phyloP scores from a whole-genome alignment of 352 stramenopile species.

The Phytophthora quininea region DNA sequence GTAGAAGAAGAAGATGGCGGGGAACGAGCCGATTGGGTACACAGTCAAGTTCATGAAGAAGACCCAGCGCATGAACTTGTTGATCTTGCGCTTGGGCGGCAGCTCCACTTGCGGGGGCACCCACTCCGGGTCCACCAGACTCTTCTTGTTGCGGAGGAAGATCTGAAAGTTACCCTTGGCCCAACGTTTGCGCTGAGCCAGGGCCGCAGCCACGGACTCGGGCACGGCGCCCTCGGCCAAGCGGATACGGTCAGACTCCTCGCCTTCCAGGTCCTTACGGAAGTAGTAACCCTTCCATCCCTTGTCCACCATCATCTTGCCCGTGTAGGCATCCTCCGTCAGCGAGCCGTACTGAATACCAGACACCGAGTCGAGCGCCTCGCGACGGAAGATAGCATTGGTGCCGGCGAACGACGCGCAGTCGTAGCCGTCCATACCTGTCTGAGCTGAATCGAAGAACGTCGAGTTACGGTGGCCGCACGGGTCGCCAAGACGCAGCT shows the following conservation, averaged over 20 bases:
- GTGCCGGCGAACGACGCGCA: slow-evolving; percentile 77
- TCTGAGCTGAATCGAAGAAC: slow-evolving; percentile 76
- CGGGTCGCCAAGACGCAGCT: slow-evolving; percentile 65
- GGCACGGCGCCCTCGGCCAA: slow-evolving; percentile 68
- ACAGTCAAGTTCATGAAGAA: slow-evolving; percentile 86
- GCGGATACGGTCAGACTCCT: slow-evolving; percentile 71
- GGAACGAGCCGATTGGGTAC: slow-evolving; percentile 78
- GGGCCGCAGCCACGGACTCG: slow-evolving; percentile 62
- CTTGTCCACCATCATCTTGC: slow-evolving; percentile 85
- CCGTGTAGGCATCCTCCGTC: slow-evolving; percentile 79
- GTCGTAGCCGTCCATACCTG: slow-evolving; percentile 78
- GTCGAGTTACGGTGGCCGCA: slow-evolving; percentile 75
- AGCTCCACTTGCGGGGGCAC: slow-evolving; percentile 51
- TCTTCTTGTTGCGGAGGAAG: slow-evolving; percentile 69
- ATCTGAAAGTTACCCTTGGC: slow-evolving; percentile 85
- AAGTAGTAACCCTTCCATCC: slow-evolving; percentile 82
- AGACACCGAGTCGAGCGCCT: slow-evolving; percentile 73
- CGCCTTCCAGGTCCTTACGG: slow-evolving; percentile 76
- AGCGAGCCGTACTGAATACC: slow-evolving; percentile 79
- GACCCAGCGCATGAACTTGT: slow-evolving; percentile 80
- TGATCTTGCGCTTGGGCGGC: slow-evolving; percentile 66
- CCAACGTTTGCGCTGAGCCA: slow-evolving; percentile 77
- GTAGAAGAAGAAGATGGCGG: slow-evolving; percentile 80
- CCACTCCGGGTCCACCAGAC: slow-evolving; percentile 68
- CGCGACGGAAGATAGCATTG: slow-evolving; percentile 78